A percentile compares a stretch with the other conserved stretches of the same genome.
Conservation (phyloP, 1,139 yeast species). For the Protomyces inundatus region DNA sequence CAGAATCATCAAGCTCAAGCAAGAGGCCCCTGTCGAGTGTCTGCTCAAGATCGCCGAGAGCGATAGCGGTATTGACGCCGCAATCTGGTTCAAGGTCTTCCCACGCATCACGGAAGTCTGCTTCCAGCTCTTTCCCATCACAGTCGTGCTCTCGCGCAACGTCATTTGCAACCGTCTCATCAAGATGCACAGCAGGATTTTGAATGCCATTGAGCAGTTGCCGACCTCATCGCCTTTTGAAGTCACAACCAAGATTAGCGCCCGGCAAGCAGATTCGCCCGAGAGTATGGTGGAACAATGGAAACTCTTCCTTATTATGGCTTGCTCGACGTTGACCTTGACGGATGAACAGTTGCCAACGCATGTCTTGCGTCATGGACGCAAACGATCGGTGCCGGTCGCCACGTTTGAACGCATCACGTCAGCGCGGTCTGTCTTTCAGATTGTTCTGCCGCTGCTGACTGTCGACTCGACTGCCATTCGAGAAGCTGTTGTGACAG, state of each 20-base stretch:
- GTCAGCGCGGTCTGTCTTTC: conserved; percentile 83
- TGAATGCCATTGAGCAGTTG: conserved; percentile 47
- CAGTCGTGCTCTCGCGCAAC: conserved; percentile 90
- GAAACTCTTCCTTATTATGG: conserved; percentile 82
- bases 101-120: conserved; percentile 69
- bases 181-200: conserved; percentile 72
- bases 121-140: conserved; percentile 81
- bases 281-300: conserved; percentile 79
- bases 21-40: conserved; percentile 53
- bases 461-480: conserved; percentile 66
- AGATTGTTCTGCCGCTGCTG: conserved; percentile 77
- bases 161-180: conserved; percentile 83
- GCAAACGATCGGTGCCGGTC: conserved; percentile 53
- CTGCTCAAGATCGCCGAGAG: conserved; percentile 76
- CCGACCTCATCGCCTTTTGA: conserved; percentile 30
- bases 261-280: conserved; percentile 47
- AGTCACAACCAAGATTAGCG: conserved; percentile 35
- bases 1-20: conserved; percentile 59
- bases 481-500: conserved; percentile 78
- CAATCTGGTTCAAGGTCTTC: conserved; percentile 85
- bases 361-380: conserved; percentile 47
- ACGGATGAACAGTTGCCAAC: conserved; percentile 66
- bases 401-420: conserved; percentile 54
- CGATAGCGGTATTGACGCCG: conserved; percentile 69
- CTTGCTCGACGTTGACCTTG: conserved; percentile 84